Percentiles rank a stretch among this genome's conserved stretches.
Evolutionary conservation across 352 stramenopile genomes (phyloP).

Genomic region (Lagenidium giganteum): DNA sequence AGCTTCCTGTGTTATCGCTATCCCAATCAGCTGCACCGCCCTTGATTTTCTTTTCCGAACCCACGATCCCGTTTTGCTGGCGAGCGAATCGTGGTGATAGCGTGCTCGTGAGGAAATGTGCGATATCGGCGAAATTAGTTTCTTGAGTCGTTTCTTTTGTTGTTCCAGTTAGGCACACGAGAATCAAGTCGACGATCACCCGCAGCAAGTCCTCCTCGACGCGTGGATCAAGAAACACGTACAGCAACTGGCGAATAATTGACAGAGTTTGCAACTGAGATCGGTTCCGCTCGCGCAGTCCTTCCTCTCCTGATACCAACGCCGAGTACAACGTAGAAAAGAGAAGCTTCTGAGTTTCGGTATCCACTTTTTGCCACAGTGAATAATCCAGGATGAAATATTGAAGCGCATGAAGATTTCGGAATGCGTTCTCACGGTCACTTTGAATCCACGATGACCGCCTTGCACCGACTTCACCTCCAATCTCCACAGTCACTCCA

Average conservation of each 20-base stretch:
- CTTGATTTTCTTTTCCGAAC: too few species aligned
- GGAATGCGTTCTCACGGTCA: slow-evolving; percentile 42
- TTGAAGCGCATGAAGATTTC: slow-evolving; percentile 60
- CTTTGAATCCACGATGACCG: not conserved
- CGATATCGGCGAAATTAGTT: slow-evolving; percentile 59
- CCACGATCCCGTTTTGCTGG: slow-evolving; percentile 2
- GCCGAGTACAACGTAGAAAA: slow-evolving; percentile 67
- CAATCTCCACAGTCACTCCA: slow-evolving; percentile 44
- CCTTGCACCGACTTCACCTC: slow-evolving; percentile 4
- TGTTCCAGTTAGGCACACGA: slow-evolving; percentile 56
- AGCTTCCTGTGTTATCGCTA: too few species aligned
- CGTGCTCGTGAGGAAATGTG: slow-evolving; percentile 49
- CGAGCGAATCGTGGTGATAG: slow-evolving; percentile 50
- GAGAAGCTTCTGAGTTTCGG: slow-evolving; percentile 34
- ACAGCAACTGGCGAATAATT: slow-evolving; percentile 61
- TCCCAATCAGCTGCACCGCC: not conserved
- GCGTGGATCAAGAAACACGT: slow-evolving; percentile 55
- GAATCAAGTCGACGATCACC: slow-evolving; percentile 58
- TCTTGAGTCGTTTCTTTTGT: slow-evolving; percentile 31
- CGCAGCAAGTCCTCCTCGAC: slow-evolving; percentile 42
- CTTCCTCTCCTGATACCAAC: slow-evolving; percentile 40
- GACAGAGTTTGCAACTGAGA: slow-evolving; percentile 55
- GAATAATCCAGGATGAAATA: slow-evolving; percentile 72
- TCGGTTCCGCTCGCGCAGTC: slow-evolving; percentile 47
- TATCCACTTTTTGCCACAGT: slow-evolving; percentile 46